Evolutionary conservation across 352 stramenopile genomes (phyloP), one percentile per base, ranked within the genome.

Genomic region (Phytophthora fragariaefolia): DNA sequence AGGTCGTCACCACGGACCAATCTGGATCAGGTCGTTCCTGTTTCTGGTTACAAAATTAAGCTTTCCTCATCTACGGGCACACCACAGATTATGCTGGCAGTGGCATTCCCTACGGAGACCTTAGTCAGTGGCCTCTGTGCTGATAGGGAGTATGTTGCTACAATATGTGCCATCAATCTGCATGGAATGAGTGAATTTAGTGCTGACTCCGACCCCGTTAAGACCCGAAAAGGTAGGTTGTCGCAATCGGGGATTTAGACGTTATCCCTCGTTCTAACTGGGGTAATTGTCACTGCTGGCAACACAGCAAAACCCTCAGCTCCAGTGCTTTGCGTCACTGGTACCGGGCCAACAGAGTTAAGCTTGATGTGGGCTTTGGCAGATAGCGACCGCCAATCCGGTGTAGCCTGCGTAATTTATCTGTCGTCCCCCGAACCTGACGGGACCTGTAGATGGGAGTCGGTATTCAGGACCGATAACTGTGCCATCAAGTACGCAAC

Each of bases 21-120:
- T 10, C 40, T 85, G 32, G 71, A 89, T 49, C 69, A 93, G 38
- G 70, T 80, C 20, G 63, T 83, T 20, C 82, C 85, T 6, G 76
- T 90, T 9, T 93, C 85, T 7, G 78, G 80, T 17, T 93, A 89
- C 72, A 88, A 89, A 54, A 62, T 93, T 30, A 78, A 69, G 18
- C 20, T 82, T n/a, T 52, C 61, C 4, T 70, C 49, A 6, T 4
- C 18, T 5, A 60, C 47, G 7, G 54, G 20, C 1, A 58, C 50
- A 1, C 3, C 5, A 6, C 69, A 73, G 6, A 34, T 73, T 43
- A 18, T 79, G 1, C 47, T 89, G n/a, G 70, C 74, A 1, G 59
- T 66, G 6, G 68, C 80, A 4, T 49, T 76, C 7, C 63, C 73
- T 0, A 79, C 73, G 0, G 63, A 82, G 1, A 57, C 45, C 13